A percentile compares a stretch with the other conserved stretches of the same genome.
Evolutionary conservation across 805 yeast species (phyloP).

Genomic region (Myxozyma nipponensis): DNA sequence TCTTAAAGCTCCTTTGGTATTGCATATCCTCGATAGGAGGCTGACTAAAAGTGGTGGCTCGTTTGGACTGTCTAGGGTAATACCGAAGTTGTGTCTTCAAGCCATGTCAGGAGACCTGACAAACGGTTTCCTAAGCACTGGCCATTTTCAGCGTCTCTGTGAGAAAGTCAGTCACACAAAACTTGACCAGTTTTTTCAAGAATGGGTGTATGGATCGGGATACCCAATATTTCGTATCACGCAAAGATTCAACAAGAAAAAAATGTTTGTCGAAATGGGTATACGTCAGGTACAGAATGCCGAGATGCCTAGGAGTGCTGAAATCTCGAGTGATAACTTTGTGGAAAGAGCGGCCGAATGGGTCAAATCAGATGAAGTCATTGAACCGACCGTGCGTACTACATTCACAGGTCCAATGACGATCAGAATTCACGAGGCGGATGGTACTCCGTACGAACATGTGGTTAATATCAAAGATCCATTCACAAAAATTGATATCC

Average conservation of each 20-base stretch:
- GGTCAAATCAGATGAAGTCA: constrained; percentile 19
- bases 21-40: constrained; percentile 79
- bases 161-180: constrained; percentile 89
- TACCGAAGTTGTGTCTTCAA: constrained; percentile 86
- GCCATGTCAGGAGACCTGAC: constrained; percentile 92
- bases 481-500: constrained; percentile 84
- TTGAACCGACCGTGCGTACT: constrained; percentile 30
- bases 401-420: constrained; percentile 94
- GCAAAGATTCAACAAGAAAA: constrained; percentile 87
- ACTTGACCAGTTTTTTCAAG: constrained; percentile 77
- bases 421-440: constrained; percentile 93
- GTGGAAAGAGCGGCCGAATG: constrained; percentile 40
- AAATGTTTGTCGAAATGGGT: constrained; percentile 91
- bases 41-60: constrained; percentile 96
- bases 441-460: constrained; percentile 98
- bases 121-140: constrained; percentile 70
- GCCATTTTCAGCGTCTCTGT: constrained; percentile 88
- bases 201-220: constrained; percentile 90
- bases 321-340: constrained; percentile 40
- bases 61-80: constrained; percentile 83
- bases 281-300: constrained; percentile 82
- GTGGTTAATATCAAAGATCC: constrained; percentile 86
- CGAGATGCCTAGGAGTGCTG: constrained; percentile 43
- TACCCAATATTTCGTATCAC: constrained; percentile 85
- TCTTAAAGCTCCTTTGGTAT: constrained; percentile 79